Percentiles rank a stretch among this genome's conserved stretches.
These are phyloP conservation scores for Kazachstania sp. DNA, from an alignment of 1,139 yeast species.

Conservation along the genomic window DNA sequence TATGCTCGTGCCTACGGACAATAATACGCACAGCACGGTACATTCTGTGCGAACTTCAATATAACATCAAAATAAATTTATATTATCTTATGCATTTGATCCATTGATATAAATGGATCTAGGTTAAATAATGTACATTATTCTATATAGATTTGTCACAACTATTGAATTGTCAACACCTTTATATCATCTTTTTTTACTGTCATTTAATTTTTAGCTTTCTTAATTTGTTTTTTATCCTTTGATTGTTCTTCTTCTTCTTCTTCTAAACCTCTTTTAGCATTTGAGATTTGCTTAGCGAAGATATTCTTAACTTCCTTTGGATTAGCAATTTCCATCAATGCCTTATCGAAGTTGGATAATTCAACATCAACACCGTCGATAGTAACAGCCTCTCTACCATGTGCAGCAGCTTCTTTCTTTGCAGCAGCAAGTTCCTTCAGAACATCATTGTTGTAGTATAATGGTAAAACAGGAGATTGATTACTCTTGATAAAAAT, in stretches of 20 bases:
- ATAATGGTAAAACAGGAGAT: conserved; percentile 83
- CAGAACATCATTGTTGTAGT: conserved; percentile 54
- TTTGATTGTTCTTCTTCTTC: conserved; percentile 10
- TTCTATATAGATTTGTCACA: neutral
- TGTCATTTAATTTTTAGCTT: conserved; percentile 16
- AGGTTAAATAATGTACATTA: neutral
- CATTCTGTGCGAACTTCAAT: neutral
- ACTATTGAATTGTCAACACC: neutral
- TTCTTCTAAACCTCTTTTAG: conserved; percentile 26
- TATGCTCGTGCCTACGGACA: no score
- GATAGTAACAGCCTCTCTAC: conserved; percentile 32
- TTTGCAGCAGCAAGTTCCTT: conserved; percentile 33
- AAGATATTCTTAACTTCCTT: conserved; percentile 39
- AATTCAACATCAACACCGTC: conserved; percentile 38
- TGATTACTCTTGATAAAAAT: conserved; percentile 58
- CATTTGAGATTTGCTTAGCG: conserved; percentile 32
- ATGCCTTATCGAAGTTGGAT: conserved; percentile 62
- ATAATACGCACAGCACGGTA: no score
- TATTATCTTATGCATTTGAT: neutral
- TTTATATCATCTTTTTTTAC: neutral
- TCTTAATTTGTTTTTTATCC: conserved; percentile 18
- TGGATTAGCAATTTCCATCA: conserved; percentile 74
- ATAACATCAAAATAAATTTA: neutral
- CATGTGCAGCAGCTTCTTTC: conserved; percentile 29
- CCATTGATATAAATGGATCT: neutral